These are phyloP conservation scores for Mixia osmundae DNA, from an alignment of 1,284 basidiomycete species.

Conservation along the genomic window DNA sequence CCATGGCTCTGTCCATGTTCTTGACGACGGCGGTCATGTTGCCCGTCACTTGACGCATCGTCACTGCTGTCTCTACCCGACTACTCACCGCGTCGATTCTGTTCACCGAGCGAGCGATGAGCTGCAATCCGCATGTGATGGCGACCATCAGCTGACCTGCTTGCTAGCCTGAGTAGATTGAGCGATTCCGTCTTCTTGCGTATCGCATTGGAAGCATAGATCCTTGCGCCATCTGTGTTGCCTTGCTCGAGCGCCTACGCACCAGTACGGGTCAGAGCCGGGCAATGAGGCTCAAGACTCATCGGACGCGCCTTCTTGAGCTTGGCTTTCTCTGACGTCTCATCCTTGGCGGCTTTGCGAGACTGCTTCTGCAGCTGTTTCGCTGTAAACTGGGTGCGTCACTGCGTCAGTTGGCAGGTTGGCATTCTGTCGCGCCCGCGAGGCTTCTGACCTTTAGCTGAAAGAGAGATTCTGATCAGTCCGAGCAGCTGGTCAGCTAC, in stretches of 20 bases:
- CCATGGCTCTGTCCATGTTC: constrained; percentile 98
- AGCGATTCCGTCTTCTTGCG: constrained; percentile 90
- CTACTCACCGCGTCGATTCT: constrained; percentile 90
- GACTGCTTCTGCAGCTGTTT: constrained; percentile 77
- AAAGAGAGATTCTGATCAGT: too few relatives aligned
- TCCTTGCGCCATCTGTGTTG: constrained; percentile 91
- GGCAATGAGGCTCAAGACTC: background rate
- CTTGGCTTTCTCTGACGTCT: constrained; percentile 55
- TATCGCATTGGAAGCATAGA: constrained; percentile 96
- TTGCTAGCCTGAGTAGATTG: constrained; percentile 65
- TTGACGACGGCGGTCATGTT: constrained; percentile 91
- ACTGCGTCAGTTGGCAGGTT: too few relatives aligned
- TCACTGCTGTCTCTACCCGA: constrained; percentile 95
- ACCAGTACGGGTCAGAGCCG: background rate
- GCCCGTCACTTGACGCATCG: constrained; percentile 68
- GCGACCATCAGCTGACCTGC: constrained; percentile 21
- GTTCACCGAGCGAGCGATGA: constrained; percentile 8
- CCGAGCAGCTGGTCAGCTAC: too few relatives aligned
- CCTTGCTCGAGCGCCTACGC: constrained; percentile 78
- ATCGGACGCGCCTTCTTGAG: constrained; percentile 52
- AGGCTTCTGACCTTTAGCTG: too few relatives aligned
- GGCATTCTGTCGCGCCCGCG: too few relatives aligned
- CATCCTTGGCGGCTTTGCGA: constrained; percentile 87
- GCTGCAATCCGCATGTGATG: background rate
- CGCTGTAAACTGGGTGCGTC: constrained; percentile 93